Evolutionary conservation across 108 stramenopile species (phyloP), one percentile per base, ranked within the genome.

Genomic region (Cyclotella kingstonii): DNA sequence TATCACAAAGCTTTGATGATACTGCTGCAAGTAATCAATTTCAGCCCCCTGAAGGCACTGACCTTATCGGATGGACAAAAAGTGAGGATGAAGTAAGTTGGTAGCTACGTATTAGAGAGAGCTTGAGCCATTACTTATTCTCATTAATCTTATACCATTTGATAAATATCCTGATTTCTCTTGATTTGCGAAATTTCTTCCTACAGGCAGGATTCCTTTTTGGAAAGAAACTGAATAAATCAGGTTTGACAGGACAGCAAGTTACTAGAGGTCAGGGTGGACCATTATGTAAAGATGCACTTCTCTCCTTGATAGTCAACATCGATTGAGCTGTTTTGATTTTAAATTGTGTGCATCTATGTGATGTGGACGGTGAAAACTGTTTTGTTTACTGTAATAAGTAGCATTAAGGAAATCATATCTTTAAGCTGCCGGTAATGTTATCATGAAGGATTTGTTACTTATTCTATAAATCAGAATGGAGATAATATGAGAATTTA

Each of bases 1-100:
- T 76, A 2, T 63, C 60, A 23, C 74, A 76, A 23, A 55, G 52
- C 19, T 76, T 76, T 28, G 74, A 76, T 31, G 74, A 76, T 59
- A 76, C 59, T 12, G 74, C 74, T 11, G 19, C 28, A 12, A 52
- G 21, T 27, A 38, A 34, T 19, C 41, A 56, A 19, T 76, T 76
- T 29, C 41, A 36, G 49, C 66, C 66, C 48, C 74, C 74, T 10
- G 17, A 49, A 4, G 66, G 66, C 10, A 76, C 74, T 9, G 54
- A 56, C 4, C 66, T 67, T 0, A 23, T 76, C 1, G 66, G 60
- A 5, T 76, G 66, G 59, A 66, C 65, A 0, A 66, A 59, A 19
- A 60, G 58, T 23, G 4, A 36, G 9, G 66, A 74, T 43, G 73
- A 74, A 42, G 70, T 71, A 29, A 71, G 60, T 14, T 14, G 7